Evolutionary conservation across 495 filamentous ascomycete genomes (phyloP), one percentile per base, ranked within the genome.

Genomic region (Gamarada debralockiae): DNA sequence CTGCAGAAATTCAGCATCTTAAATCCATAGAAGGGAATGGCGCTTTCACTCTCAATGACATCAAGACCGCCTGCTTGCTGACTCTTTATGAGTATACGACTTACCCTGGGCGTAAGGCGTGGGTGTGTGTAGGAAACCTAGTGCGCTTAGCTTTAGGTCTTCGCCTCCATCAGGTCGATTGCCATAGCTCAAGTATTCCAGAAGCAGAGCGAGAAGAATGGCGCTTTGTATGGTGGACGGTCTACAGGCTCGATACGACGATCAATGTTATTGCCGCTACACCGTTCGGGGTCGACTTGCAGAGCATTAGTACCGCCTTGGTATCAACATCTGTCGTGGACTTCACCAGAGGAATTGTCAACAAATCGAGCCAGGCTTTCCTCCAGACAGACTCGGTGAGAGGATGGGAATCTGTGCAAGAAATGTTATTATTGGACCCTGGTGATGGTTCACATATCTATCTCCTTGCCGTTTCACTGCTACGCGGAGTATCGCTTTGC

Each of bases 241-340:
- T 72, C 41, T 72, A 70, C 49, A 65, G 67, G n/a, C 57, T 72
- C 15, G 69, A 72, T 37, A 55, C 68, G 0, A 70, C 70, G 45
- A 59, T 66, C 13, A 66, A 66, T 27, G 61, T 66, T 8, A 45
- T 58, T 14, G 48, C 58, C 1, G 55, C 53, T 5, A 52, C 59
- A 2, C 64, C 64, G 21, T 62, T 58, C 27, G 24, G 60, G 1
- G 45, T 66, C 18, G 61, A 66, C 10, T 29, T 50, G 14, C 61
- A 64, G 25, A 55, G 56, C 24, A 59, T 66, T 34, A 53, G 51
- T 39, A 66, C 59, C 7, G 53, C 64, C 22, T 54, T 66, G 13
- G n/a, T 56, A 34, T 34, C 31, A 34, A 8, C 31, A n/a, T 34
- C 31, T 8, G n/a, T n/a, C n/a, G 31, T n/a, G 8, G n/a, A 8